These are phyloP conservation scores for Centaurea solstitialis DNA, from an alignment of 129 eudicot genomes.

Conservation along the genomic window DNA sequence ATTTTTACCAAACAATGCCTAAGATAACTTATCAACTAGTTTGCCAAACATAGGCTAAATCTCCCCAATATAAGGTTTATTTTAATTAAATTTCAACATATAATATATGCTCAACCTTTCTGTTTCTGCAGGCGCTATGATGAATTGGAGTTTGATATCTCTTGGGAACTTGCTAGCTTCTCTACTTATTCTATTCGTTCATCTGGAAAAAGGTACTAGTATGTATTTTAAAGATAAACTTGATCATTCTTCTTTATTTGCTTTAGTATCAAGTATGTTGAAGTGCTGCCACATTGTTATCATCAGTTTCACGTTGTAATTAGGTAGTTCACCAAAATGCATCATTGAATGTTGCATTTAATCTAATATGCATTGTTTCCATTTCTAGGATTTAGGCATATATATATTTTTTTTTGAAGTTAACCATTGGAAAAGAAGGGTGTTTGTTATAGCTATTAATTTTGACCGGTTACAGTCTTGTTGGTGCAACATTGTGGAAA, in stretches of 20 bases:
- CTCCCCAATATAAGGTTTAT: not conserved
- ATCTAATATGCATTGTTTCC: not conserved
- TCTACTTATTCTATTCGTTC: slow-evolving; percentile 56
- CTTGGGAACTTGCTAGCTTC: slow-evolving; percentile 76
- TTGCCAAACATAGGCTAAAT: not conserved
- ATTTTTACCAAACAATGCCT: too few relatives aligned
- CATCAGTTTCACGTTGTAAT: not conserved
- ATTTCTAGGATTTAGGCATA: slow-evolving; percentile 1
- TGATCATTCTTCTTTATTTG: slow-evolving; percentile 2
- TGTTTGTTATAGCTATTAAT: not conserved
- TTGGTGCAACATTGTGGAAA: not conserved
- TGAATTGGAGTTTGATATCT: slow-evolving; percentile 86
- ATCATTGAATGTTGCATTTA: not conserved
- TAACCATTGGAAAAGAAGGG: not conserved
- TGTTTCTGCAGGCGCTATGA: slow-evolving; percentile 73
- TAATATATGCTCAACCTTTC: slow-evolving; percentile 13
- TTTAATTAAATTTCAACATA: not conserved
- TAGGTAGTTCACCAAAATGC: not conserved
- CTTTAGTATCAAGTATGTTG: slow-evolving; percentile 8
- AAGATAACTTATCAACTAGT: too few relatives aligned
- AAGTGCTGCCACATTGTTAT: not conserved
- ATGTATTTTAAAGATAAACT: not conserved
- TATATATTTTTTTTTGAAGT: not conserved
- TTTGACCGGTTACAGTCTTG: not conserved
- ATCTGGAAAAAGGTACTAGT: slow-evolving; percentile 65